Evolutionary conservation across 1,139 yeast genomes (phyloP).

Genomic region (Yamadazyma sp.): DNA sequence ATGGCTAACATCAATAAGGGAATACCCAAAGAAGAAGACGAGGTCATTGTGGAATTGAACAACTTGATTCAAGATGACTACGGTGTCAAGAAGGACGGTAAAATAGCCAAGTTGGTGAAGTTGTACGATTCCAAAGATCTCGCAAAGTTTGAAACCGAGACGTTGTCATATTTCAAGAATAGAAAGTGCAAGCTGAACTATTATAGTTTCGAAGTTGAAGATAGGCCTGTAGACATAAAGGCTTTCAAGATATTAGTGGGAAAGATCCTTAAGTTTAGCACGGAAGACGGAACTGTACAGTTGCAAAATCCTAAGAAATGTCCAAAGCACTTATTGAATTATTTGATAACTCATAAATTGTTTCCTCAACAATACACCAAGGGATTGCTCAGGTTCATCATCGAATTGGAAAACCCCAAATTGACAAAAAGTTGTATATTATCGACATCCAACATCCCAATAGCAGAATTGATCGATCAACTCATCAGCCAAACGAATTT

Average conservation of each 20-base stretch:
- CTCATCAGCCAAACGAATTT: conserved; percentile 51
- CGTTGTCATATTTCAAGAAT: conserved; percentile 14
- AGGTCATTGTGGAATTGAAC: conserved; percentile 9
- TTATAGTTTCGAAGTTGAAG: conserved; percentile 28
- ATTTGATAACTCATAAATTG: conserved; percentile 81
- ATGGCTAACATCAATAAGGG: conserved; percentile 75
- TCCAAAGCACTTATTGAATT: conserved; percentile 66
- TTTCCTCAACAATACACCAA: conserved; percentile 64
- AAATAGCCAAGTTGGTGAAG: conserved; percentile 23
- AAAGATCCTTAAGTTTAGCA: conserved; percentile 32
- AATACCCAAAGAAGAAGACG: conserved; percentile 22
- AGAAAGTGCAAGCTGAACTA: conserved; percentile 11
- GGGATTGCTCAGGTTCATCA: conserved; percentile 53
- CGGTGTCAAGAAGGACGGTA: conserved; percentile 5
- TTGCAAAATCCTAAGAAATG: conserved; percentile 21
- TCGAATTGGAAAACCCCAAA: conserved; percentile 45
- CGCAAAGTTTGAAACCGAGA: conserved; percentile 10
- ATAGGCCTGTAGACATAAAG: conserved; percentile 62
- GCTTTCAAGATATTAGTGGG: conserved; percentile 53
- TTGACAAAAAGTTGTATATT: conserved; percentile 79
- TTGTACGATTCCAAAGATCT: conserved; percentile 19
- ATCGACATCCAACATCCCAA: conserved; percentile 69
- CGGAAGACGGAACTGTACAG: conserved; percentile 10
- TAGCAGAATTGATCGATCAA: conserved; percentile 62
- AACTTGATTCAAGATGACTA: conserved; percentile 10